Evolutionary conservation across 2,329 filamentous ascomycete species (phyloP), one percentile per base, ranked within the genome.

Genomic region (Ploettnerulaceae sp.): DNA sequence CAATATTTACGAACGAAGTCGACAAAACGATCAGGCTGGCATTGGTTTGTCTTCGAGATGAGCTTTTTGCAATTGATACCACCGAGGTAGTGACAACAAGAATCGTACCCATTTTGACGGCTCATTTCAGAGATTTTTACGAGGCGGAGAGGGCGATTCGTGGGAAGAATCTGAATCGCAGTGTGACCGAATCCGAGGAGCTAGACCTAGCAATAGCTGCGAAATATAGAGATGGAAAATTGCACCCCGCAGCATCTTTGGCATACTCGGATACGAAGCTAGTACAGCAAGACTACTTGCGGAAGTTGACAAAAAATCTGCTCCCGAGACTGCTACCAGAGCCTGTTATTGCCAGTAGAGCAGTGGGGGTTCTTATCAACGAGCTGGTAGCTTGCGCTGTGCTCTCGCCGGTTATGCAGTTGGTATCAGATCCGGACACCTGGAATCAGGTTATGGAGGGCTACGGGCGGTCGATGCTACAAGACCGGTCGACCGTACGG

Each of bases 381-480:
- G 94, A 98, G 69, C 84, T 98, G 51, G 80, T 96, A n/a, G 76
- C 89, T 17, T 96, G 93, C 66, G 88, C 89, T n/a, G 83, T 98
- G 29, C 71, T 98, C 28, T 82, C 81, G 32, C 93, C 93, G 0
- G 71, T 94, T 17, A 75, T 96, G 62, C 81, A 84, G 58, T 72
- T 89, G 52, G 71, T 98, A 14, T 80, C 87, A 4, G 91, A 98
- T 57, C 90, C 94, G 1, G 94, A 98, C 69, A 95, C 86, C 7
- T 98, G 91, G 91, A 97, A 98, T 61, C 90, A 96, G 65, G 68
- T 95, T 49, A 89, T 97, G 75, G 91, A 97, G 66, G 90, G 84
- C 46, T 89, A 85, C 66, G 86, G 89, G 14, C 82, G 87, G 39
- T 84, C 85, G 20, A 84, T 95, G 71, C 74, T 98, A 32, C 93